These are phyloP conservation scores for Cyclotella baltica DNA, from an alignment of 108 stramenopile species.

Conservation along the genomic window DNA sequence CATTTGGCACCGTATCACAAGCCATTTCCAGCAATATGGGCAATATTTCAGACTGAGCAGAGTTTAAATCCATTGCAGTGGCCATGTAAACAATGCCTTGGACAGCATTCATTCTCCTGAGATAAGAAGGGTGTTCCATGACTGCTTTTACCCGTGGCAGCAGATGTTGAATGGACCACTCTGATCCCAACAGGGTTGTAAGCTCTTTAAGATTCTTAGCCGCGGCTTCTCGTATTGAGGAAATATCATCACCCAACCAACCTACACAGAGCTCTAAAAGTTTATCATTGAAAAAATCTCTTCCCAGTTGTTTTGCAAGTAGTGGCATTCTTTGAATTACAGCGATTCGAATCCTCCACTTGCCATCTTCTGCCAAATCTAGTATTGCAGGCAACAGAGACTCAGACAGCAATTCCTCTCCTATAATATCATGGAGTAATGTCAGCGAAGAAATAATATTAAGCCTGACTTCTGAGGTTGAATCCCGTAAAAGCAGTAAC, in stretches of 20 bases:
- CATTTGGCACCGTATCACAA: conserved; percentile 95
- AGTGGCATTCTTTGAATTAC: conserved; percentile 96
- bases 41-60: conserved; percentile 73
- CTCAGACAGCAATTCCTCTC: conserved; percentile 92
- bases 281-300: conserved; percentile 87
- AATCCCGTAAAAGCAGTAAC: conserved; percentile 94
- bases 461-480: conserved; percentile 92
- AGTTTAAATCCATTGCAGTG: conserved; percentile 70
- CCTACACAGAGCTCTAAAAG: conserved; percentile 87
- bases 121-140: conserved; percentile 75
- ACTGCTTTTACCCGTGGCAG: conserved; percentile 89
- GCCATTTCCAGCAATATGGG: conserved; percentile 94
- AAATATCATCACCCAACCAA: conserved; percentile 95
- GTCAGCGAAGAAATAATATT: conserved; percentile 95
- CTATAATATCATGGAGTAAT: conserved; percentile 95
- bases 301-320: conserved; percentile 93
- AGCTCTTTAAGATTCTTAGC: conserved; percentile 89
- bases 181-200: conserved; percentile 88
- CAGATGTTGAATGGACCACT: conserved; percentile 90
- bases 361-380: conserved; percentile 95
- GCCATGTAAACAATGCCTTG: conserved; percentile 86
- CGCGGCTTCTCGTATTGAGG: conserved; percentile 92
- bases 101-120: conserved; percentile 92
- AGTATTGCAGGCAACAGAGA: conserved; percentile 96
- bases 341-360: conserved; percentile 96